Conservation (phyloP, 169 alveolate genomes). For the Plasmodium falciparum region DNA sequence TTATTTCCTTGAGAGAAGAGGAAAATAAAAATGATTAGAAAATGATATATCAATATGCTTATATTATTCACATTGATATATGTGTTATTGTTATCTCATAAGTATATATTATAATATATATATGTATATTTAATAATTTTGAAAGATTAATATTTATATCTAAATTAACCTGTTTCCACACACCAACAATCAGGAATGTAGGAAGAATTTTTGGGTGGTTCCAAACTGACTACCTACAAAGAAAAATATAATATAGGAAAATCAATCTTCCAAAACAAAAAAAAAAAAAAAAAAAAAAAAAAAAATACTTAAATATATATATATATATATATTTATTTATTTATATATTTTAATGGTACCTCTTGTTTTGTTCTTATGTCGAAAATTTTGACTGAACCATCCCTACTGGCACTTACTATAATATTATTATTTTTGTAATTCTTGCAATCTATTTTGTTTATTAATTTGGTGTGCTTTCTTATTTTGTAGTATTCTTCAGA, state of each 20-base stretch:
- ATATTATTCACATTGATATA: not conserved
- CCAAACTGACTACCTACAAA: constrained; percentile 87
- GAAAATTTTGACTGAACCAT: constrained; percentile 92
- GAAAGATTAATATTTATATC: not conserved
- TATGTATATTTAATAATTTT: not conserved
- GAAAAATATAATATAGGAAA: constrained; percentile 74
- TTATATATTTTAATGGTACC: not conserved
- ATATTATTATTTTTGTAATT: constrained; percentile 92
- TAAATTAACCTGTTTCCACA: constrained; percentile 88
- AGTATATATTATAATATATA: not conserved
- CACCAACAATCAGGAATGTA: constrained; percentile 94
- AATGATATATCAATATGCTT: not conserved
- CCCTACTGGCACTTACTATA: constrained; percentile 89
- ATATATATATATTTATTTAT: not conserved
- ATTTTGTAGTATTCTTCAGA: constrained; percentile 83
- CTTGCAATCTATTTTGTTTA: constrained; percentile 90
- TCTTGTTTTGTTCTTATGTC: constrained; percentile 88
- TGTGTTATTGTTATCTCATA: not conserved
- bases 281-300: not conserved
- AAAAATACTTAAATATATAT: not conserved
- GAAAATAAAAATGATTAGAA: not conserved
- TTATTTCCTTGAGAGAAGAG: constrained; percentile 32
- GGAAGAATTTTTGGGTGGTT: constrained; percentile 88
- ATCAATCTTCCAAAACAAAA: not conserved
- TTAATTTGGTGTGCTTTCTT: constrained; percentile 89